A percentile compares a stretch with the other conserved stretches of the same genome.
Conservation (phyloP, 257 asterid genomes). For the Parsonsia alboflavescens region DNA sequence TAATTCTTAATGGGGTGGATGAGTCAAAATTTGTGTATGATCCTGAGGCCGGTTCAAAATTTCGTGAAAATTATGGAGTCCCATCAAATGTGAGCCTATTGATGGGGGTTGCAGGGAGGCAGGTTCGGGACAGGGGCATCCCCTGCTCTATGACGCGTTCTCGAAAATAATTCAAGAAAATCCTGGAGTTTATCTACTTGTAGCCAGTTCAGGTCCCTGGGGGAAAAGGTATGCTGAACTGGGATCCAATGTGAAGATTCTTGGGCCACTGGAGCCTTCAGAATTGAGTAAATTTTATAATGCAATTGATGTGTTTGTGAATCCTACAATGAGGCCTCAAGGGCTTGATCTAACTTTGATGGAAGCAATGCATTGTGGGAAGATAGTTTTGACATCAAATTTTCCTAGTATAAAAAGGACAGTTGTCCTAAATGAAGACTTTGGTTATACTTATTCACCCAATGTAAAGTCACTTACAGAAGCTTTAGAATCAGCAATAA, state of each 20-base stretch:
- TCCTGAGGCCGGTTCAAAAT: conserved; percentile 1
- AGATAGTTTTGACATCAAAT: conserved; percentile 19
- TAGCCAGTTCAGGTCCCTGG: conserved; percentile 28
- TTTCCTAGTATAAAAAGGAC: conserved; percentile 23
- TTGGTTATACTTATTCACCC: conserved; percentile 26
- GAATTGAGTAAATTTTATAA: conserved; percentile 22
- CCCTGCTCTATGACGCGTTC: conserved; percentile 18
- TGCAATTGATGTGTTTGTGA: conserved; percentile 19
- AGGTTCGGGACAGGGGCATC: conserved; percentile 28
- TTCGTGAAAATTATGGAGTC: conserved; percentile 15
- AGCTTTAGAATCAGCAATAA: conserved; percentile 16
- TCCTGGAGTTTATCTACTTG: conserved; percentile 11
- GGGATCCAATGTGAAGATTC: conserved; percentile 15
- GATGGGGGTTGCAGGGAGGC: conserved; percentile 23
- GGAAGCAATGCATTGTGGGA: conserved; percentile 29
- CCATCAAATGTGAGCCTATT: conserved; percentile 22
- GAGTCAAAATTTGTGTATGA: conserved; percentile 11
- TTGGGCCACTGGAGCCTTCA: conserved; percentile 20
- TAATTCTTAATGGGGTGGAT: conserved; percentile 27
- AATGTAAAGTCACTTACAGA: conserved; percentile 15
- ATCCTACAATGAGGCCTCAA: conserved; percentile 28
- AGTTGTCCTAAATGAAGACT: conserved; percentile 14
- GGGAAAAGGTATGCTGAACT: conserved; percentile 15
- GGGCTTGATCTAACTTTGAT: conserved; percentile 28
- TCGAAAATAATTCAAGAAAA: conserved; percentile 1